Base-by-base conservation (phyloP, 345 rosid genomes). In the Syzygium jambos region DNA sequence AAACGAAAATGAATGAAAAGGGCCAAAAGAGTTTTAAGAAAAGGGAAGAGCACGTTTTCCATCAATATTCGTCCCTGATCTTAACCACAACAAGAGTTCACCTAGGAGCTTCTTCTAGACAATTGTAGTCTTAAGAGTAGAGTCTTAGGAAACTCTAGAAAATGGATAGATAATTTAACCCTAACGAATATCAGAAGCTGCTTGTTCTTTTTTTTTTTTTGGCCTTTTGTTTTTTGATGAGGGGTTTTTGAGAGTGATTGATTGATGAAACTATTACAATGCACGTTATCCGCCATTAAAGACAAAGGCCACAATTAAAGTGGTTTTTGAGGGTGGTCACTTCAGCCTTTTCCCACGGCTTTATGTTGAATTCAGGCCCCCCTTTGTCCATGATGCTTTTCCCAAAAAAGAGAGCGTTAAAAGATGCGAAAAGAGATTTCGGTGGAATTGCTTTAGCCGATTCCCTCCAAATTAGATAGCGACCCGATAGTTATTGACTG, bases 171-270 rank as follows among this genome's bases (percentile, higher is more conserved):
- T 8, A 56, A 5, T 56, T 56, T 56, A 56, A 56, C n/a, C 10
- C 3, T 25, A 9, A 9, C n/a, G 2, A 9, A 23, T 38, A 38
- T 38, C 41, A 38, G 2, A 4, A 38, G 41, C 41, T 38, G 41
- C 41, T 38, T 38, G 4, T 9, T 53, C 2, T 54, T 19, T 21
- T 54, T 54, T 21, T 54, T 54, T 7, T 54, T 56, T 56, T 23
- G 52, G 52, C n/a, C 0, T 25, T 57, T 23, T 57, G 29, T 57
- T 57, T 55, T 55, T 55, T 0, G 0, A 21, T 0, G 0, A 21
- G 63, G 29, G 14, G 29, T 10, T 57, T 51, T 57, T 13, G 0
- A 12, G 29, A 5, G n/a, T 0, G 63, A 27, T 57, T 57, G 63
- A 57, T 25, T 23, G 63, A 57, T 57, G n/a, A 57, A 57, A 57